Conservation (phyloP, 805 yeast species). For the Nakazawaea wyomingensis region DNA sequence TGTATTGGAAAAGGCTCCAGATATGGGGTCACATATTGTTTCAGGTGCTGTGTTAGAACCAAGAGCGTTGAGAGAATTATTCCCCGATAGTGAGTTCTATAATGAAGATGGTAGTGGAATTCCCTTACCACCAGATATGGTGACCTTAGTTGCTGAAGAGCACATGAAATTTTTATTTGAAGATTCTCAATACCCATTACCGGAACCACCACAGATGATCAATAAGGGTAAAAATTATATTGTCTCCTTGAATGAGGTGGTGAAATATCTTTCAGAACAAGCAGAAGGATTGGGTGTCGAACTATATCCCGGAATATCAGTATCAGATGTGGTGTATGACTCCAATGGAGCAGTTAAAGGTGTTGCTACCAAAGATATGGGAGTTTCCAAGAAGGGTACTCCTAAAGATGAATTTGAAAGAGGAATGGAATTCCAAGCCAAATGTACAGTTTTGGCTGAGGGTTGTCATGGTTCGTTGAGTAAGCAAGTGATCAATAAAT, state of each 20-base stretch:
- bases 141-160: slow-evolving; percentile 72
- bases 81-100: slow-evolving; percentile 58
- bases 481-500: slow-evolving; percentile 69
- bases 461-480: slow-evolving; percentile 97
- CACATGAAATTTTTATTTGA: slow-evolving; percentile 66
- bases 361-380: slow-evolving; percentile 92
- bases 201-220: slow-evolving; percentile 89
- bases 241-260: slow-evolving; percentile 77
- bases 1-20: slow-evolving; percentile 87
- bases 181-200: slow-evolving; percentile 61
- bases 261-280: slow-evolving; percentile 73
- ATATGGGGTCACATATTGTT: slow-evolving; percentile 86
- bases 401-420: slow-evolving; percentile 86
- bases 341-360: slow-evolving; percentile 67
- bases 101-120: slow-evolving; percentile 50
- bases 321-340: slow-evolving; percentile 67
- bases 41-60: slow-evolving; percentile 97
- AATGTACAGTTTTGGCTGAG: slow-evolving; percentile 86
- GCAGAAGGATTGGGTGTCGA: slow-evolving; percentile 96
- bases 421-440: slow-evolving; percentile 95
- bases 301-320: slow-evolving; percentile 85
- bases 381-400: slow-evolving; percentile 65
- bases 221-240: slow-evolving; percentile 81
- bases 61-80: slow-evolving; percentile 75
- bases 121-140: slow-evolving; percentile 73